These are phyloP conservation scores for Apostasia shenzhenica DNA, from an alignment of 106 monocot species.

Conservation along the genomic window DNA sequence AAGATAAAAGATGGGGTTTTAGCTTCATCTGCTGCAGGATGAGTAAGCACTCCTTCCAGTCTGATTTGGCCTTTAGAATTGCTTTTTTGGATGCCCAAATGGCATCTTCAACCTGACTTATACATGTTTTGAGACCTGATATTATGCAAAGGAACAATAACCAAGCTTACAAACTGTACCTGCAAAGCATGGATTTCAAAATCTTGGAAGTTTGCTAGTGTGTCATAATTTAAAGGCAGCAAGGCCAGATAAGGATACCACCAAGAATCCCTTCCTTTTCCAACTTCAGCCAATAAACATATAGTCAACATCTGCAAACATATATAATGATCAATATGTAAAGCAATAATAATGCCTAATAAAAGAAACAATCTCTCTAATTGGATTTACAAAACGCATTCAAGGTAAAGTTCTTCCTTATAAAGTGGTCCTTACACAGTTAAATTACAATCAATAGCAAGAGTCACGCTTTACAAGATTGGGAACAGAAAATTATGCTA, in stretches of 20 bases:
- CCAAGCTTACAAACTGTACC: conserved; percentile 23
- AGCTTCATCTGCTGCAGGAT: conserved; percentile 65
- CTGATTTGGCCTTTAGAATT: conserved; percentile 32
- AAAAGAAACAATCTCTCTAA: no score
- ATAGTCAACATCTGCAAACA: conserved; percentile 57
- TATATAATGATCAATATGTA: no score
- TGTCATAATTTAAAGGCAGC: conserved; percentile 57
- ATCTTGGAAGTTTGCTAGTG: conserved; percentile 51
- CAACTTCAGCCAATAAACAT: conserved; percentile 87
- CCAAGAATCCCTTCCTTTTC: conserved; percentile 69
- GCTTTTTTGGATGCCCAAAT: conserved; percentile 71
- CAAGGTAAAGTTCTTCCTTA: no score
- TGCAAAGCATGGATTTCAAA: conserved; percentile 66
- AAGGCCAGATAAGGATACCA: conserved; percentile 84
- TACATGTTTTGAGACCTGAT: background rate
- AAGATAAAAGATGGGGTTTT: conserved; percentile 49
- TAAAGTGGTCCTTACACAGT: no score
- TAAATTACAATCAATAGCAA: no score
- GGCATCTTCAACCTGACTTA: conserved; percentile 70
- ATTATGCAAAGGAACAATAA: background rate
- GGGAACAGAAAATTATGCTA: no score
- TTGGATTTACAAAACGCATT: no score
- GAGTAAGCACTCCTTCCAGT: conserved; percentile 54
- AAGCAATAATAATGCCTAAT: no score
- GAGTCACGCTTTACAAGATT: no score